Evolutionary conservation across 176 grass and related monocot species (phyloP).

Genomic region (Oryza punctata): DNA sequence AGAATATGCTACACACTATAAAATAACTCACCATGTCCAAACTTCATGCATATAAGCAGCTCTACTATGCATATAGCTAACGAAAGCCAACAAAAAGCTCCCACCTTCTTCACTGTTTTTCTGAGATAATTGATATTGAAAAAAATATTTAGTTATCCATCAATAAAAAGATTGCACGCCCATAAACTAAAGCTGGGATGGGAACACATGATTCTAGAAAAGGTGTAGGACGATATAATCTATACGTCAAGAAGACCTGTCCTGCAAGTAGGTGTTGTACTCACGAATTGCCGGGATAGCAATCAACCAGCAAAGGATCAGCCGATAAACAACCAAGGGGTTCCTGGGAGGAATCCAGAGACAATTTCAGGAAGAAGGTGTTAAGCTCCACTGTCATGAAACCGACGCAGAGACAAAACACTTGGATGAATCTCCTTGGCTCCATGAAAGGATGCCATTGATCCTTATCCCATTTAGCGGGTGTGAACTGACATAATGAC

Average conservation of each 20-base stretch:
- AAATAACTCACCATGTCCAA: conserved; percentile 56
- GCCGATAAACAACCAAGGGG: conserved; percentile 74
- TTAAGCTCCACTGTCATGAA: conserved; percentile 96
- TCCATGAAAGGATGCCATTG: conserved; percentile 91
- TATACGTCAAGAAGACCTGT: not conserved
- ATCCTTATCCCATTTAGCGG: conserved; percentile 94
- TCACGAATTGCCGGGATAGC: conserved; percentile 95
- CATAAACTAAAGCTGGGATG: not conserved
- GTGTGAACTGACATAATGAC: conserved; percentile 90
- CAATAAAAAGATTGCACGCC: not conserved
- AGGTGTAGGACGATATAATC: not conserved
- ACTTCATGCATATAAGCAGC: conserved; percentile 88
- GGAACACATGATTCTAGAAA: not conserved
- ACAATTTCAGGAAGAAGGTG: conserved; percentile 96
- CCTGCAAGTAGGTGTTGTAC: conserved; percentile 73
- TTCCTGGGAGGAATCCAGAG: conserved; percentile 95
- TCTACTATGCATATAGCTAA: conserved; percentile 83
- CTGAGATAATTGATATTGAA: conserved; percentile 35
- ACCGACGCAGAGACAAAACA: conserved; percentile 72
- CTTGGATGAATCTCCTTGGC: conserved; percentile 89
- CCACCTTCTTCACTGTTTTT: conserved; percentile 84
- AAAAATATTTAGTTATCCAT: not conserved
- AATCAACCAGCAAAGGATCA: conserved; percentile 92
- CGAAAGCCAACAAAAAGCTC: conserved; percentile 85
- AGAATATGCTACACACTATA: conserved; percentile 6